A percentile compares a stretch with the other conserved stretches of the same genome.
These are phyloP conservation scores for Chaetomium sp. DNA, from an alignment of 2,329 filamentous ascomycete species.

Conservation along the genomic window DNA sequence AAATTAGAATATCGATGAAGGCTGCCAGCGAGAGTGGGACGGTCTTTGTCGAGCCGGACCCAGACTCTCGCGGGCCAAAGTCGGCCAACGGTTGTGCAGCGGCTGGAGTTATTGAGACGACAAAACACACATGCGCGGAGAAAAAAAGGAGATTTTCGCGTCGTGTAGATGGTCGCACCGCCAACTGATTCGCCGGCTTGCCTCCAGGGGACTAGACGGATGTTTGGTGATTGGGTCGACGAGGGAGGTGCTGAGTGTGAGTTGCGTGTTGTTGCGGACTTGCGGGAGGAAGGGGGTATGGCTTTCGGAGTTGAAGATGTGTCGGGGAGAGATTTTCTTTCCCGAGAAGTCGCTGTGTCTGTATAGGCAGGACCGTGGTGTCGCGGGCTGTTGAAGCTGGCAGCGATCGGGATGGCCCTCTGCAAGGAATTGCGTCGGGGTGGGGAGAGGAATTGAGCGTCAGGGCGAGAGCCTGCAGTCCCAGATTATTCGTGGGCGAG, in stretches of 20 bases:
- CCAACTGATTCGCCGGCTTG: too few relatives aligned
- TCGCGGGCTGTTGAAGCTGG: not conserved
- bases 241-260: too few relatives aligned
- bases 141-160: too few relatives aligned
- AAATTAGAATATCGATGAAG: not conserved
- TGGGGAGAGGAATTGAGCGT: not conserved
- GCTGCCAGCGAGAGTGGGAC: constrained; percentile 10
- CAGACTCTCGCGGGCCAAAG: constrained; percentile 15
- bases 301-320: too few relatives aligned
- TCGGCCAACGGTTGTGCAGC: constrained; percentile 14
- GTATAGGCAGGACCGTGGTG: not conserved
- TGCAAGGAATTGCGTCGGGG: not conserved
- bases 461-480: not conserved
- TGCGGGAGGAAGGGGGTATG: too few relatives aligned
- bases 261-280: too few relatives aligned
- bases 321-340: too few relatives aligned
- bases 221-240: too few relatives aligned
- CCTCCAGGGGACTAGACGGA: too few relatives aligned
- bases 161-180: too few relatives aligned
- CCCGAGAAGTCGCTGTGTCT: too few relatives aligned
- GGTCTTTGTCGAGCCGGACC: constrained; percentile 8
- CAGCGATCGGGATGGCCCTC: not conserved
- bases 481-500: not conserved
- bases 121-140: constrained; percentile 1
- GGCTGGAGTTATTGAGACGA: constrained; percentile 1